Evolutionary conservation across 2,329 filamentous ascomycete genomes (phyloP).

Genomic region (Endoconidiophora laricicola): DNA sequence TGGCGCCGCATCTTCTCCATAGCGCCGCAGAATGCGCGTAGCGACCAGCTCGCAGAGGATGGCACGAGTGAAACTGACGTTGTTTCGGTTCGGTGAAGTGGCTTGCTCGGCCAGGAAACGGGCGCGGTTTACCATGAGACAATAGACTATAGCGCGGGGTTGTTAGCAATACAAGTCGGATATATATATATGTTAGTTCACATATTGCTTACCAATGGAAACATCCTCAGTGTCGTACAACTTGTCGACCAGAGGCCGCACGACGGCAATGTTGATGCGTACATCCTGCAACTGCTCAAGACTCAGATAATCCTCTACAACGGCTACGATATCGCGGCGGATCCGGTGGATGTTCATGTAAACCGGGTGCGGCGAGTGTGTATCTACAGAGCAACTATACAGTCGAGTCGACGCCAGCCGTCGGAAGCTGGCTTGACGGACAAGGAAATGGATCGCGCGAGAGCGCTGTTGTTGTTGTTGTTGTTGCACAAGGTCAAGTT

Average conservation of each 20-base stretch:
- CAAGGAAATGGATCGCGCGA: conserved; percentile 2
- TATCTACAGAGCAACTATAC: conserved; percentile 38
- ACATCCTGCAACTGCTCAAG: conserved; percentile 53
- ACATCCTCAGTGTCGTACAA: conserved; percentile 66
- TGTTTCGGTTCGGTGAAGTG: conserved; percentile 60
- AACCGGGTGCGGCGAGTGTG: conserved; percentile 48
- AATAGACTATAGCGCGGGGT: conserved; percentile 41
- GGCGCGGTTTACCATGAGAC: conserved; percentile 63
- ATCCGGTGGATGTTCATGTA: conserved; percentile 66
- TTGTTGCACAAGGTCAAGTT: background rate
- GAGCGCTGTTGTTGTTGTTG: background rate
- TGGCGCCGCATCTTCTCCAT: conserved; percentile 61
- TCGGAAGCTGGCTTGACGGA: conserved; percentile 3
- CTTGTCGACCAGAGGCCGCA: conserved; percentile 69
- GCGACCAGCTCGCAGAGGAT: conserved; percentile 68
- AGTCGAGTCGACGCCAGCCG: conserved; percentile 18
- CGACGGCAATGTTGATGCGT: conserved; percentile 64
- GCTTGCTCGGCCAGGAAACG: conserved; percentile 67
- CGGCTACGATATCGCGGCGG: conserved; percentile 44
- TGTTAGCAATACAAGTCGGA: conserved; percentile 17
- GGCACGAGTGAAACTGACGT: conserved; percentile 62
- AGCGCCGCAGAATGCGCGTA: conserved; percentile 58
- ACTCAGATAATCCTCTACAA: conserved; percentile 24
- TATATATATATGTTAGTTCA: background rate
- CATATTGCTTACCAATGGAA: conserved; percentile 32